These are phyloP conservation scores for Clitopilus hobsonii DNA, from an alignment of 768 basidiomycete genomes.

Conservation along the genomic window DNA sequence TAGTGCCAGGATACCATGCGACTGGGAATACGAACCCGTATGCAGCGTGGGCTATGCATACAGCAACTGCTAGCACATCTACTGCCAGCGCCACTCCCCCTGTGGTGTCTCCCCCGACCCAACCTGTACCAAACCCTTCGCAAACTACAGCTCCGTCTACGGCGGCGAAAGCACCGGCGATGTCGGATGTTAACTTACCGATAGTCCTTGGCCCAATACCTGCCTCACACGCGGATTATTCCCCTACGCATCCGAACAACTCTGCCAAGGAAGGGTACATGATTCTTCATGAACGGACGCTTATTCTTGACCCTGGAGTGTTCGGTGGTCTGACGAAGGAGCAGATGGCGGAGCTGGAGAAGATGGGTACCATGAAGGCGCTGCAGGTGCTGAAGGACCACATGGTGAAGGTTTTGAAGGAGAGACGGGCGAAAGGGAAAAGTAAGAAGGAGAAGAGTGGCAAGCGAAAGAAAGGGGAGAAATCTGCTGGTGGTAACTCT, in stretches of 20 bases:
- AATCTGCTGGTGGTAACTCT: constrained; percentile 2
- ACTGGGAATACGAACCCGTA: constrained; percentile 32
- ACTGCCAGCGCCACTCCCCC: constrained; percentile 25
- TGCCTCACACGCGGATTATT: constrained; percentile 52
- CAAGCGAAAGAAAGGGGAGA: constrained; percentile 20
- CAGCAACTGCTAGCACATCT: constrained; percentile 14
- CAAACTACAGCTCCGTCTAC: background rate
- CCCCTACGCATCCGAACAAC: constrained; percentile 40
- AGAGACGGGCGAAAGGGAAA: constrained; percentile 45
- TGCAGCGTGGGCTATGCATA: constrained; percentile 31
- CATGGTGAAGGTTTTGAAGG: constrained; percentile 82
- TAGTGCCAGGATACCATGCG: constrained; percentile 21
- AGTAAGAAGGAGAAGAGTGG: constrained; percentile 22
- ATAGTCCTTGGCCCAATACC: constrained; percentile 75
- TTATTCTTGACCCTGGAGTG: constrained; percentile 81
- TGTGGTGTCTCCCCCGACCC: constrained; percentile 19
- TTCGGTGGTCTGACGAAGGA: constrained; percentile 74
- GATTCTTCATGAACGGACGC: constrained; percentile 77
- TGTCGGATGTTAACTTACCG: constrained; percentile 64
- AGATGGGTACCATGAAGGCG: constrained; percentile 78
- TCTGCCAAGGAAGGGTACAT: constrained; percentile 57
- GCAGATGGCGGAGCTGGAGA: constrained; percentile 71
- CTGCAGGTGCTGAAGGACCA: constrained; percentile 78
- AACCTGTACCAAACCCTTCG: constrained; percentile 8
- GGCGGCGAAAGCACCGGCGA: constrained; percentile 4